A percentile compares a stretch with the other conserved stretches of the same genome.
Conservation (phyloP, 306 rosid genomes). For the Hippophae tibetana region DNA sequence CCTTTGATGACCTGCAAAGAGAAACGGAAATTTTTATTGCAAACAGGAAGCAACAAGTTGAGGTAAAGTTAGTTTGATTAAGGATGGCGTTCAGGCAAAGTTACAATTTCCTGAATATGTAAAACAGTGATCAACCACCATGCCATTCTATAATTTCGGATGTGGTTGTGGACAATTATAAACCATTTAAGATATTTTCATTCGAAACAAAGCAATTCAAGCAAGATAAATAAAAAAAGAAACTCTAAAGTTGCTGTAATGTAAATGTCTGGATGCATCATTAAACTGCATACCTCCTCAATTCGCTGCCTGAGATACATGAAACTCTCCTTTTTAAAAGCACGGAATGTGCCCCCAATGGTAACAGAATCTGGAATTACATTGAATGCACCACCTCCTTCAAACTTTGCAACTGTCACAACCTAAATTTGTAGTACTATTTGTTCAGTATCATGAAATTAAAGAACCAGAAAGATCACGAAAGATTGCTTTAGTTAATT, state of each 20-base stretch:
- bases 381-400: constrained; percentile 85
- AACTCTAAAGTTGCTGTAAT: background rate
- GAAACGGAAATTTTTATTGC: background rate
- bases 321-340: constrained; percentile 47
- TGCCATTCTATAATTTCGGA: too few species aligned
- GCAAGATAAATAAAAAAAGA: background rate
- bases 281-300: constrained; percentile 44
- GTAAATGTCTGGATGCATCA: constrained; percentile 1
- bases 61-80: too few species aligned
- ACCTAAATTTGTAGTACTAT: constrained; percentile 35
- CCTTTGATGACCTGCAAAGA: constrained; percentile 51
- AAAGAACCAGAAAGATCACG: constrained; percentile 4
- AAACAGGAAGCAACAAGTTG: too few species aligned
- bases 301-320: constrained; percentile 44
- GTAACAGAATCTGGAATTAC: constrained; percentile 86
- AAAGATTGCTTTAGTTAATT: background rate
- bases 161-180: too few species aligned
- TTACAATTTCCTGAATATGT: too few species aligned
- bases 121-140: too few species aligned
- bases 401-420: constrained; percentile 60
- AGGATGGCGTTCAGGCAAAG: too few species aligned
- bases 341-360: constrained; percentile 83
- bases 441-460: constrained; percentile 15
- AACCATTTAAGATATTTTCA: too few species aligned
- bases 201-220: background rate